Conservation (phyloP, 805 yeast genomes). For the Starmerella sp. region DNA sequence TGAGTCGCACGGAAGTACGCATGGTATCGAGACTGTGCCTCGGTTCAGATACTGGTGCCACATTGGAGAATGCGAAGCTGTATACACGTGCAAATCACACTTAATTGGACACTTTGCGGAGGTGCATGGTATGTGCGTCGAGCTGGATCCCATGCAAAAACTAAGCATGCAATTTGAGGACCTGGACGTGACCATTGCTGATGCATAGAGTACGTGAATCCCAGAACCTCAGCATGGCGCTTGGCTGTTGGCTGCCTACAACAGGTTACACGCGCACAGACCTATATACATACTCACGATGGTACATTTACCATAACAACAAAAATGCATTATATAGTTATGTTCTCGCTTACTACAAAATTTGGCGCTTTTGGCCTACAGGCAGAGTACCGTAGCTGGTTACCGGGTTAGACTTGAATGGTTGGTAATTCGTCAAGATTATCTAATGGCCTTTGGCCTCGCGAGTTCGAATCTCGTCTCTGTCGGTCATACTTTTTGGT, state of each 20-base stretch:
- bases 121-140: neutral
- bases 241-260: no score
- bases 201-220: neutral
- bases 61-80: neutral
- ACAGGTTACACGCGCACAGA: no score
- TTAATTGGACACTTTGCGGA: neutral
- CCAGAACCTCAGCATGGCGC: no score
- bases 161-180: neutral
- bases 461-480: slow-evolving; percentile 36
- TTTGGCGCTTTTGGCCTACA: slow-evolving; percentile 3
- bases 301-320: no score
- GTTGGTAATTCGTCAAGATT: slow-evolving; percentile 7
- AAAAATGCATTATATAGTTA: neutral
- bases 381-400: slow-evolving; percentile 37
- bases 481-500: slow-evolving; percentile 27
- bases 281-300: no score
- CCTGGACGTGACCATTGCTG: neutral
- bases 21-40: neutral
- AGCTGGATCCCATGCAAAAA: neutral
- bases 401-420: slow-evolving; percentile 37
- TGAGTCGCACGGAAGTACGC: neutral
- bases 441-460: slow-evolving; percentile 34
- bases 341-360: neutral
- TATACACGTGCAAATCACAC: neutral
- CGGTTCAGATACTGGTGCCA: neutral